Conservation (phyloP, 805 yeast genomes). For the Ogataea saltuana region DNA sequence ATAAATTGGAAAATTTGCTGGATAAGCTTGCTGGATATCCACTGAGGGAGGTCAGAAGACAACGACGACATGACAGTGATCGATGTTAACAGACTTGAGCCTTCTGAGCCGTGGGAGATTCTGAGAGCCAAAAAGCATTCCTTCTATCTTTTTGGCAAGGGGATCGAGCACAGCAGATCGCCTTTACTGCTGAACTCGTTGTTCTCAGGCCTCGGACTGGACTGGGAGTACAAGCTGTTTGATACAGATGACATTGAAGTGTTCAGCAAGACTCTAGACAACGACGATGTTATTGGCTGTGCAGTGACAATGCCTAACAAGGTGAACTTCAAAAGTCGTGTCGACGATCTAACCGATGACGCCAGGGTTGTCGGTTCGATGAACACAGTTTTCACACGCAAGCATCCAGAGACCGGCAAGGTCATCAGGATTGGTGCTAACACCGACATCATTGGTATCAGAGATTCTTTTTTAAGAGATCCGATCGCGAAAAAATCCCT, state of each 20-base stretch:
- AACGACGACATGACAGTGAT: background rate
- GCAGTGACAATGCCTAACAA: constrained; percentile 17
- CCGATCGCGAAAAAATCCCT: constrained; percentile 1
- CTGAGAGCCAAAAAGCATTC: constrained; percentile 3
- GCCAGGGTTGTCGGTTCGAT: constrained; percentile 12
- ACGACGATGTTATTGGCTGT: constrained; percentile 10
- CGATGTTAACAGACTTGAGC: constrained; percentile 2
- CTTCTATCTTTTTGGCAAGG: constrained; percentile 10
- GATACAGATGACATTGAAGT: constrained; percentile 9
- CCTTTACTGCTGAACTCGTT: constrained; percentile 10
- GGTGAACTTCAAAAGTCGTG: constrained; percentile 8
- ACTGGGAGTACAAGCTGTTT: constrained; percentile 9
- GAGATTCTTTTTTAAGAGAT: constrained; percentile 12
- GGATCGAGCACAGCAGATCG: constrained; percentile 12
- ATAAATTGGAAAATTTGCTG: background rate
- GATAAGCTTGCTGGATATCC: background rate
- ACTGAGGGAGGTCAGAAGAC: background rate
- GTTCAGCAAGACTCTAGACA: constrained; percentile 1
- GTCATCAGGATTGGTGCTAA: constrained; percentile 9
- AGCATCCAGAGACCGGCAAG: constrained; percentile 5
- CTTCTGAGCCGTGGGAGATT: constrained; percentile 9
- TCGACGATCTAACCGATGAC: constrained; percentile 11
- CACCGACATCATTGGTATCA: constrained; percentile 14
- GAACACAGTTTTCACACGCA: constrained; percentile 12
- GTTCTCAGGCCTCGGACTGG: constrained; percentile 7